phyloP scores from a whole-genome alignment of 768 basidiomycete species.

The Agrocybe chaxingu region DNA sequence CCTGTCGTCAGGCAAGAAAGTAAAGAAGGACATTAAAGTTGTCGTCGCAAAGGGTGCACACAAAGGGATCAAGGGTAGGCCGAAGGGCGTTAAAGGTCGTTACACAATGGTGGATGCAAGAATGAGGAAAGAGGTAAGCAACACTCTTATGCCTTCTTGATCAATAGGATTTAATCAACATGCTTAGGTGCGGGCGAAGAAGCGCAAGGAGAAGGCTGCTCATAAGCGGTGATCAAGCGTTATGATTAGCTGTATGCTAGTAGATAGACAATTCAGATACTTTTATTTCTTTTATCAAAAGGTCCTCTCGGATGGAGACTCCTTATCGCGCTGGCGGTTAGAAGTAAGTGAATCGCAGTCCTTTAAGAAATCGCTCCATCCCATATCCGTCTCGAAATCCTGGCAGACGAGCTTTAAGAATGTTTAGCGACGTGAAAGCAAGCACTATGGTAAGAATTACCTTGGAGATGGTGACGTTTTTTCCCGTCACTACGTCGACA shows the following conservation, averaged over 20 bases:
- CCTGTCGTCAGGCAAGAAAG: constrained; percentile 59
- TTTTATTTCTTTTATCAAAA: neutral
- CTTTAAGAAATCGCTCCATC: constrained; percentile 40
- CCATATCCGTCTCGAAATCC: constrained; percentile 29
- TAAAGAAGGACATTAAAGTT: constrained; percentile 74
- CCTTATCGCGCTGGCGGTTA: neutral
- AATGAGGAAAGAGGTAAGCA: constrained; percentile 86
- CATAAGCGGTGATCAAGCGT: constrained; percentile 49
- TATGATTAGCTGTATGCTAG: neutral
- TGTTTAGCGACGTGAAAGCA: constrained; percentile 1
- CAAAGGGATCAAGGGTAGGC: constrained; percentile 87
- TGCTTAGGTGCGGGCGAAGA: constrained; percentile 74
- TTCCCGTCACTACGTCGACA: constrained; percentile 12
- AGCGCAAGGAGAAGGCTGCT: constrained; percentile 71
- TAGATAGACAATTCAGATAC: neutral
- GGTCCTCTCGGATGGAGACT: neutral
- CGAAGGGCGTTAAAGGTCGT: constrained; percentile 93
- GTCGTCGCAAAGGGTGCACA: constrained; percentile 91
- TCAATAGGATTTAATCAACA: neutral
- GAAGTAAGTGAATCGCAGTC: constrained; percentile 36
- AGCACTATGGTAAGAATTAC: constrained; percentile 27
- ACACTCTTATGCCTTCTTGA: neutral
- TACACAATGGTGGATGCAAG: constrained; percentile 93
- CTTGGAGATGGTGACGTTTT: constrained; percentile 42
- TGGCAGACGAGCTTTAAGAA: constrained; percentile 42